These are phyloP conservation scores for Phytophthora fragariae DNA, from an alignment of 352 stramenopile genomes.

Conservation along the genomic window DNA sequence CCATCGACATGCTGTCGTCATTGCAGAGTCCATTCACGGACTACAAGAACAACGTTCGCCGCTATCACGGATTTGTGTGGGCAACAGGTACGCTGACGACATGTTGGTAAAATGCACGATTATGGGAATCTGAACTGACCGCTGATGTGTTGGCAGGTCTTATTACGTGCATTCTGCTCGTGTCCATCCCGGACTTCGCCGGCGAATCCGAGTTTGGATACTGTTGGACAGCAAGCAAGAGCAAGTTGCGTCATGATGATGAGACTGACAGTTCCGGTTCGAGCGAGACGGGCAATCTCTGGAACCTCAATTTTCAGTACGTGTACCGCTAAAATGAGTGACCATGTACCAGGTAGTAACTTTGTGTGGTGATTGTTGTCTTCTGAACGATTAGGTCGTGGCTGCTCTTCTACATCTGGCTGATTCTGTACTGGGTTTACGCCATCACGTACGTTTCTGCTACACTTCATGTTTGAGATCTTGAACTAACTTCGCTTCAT, in stretches of 20 bases:
- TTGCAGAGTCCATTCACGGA: slow-evolving; percentile 90
- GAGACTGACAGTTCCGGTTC: slow-evolving; percentile 21
- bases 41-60: slow-evolving; percentile 87
- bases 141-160: slow-evolving; percentile 47
- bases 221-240: slow-evolving; percentile 83
- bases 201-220: slow-evolving; percentile 86
- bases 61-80: slow-evolving; percentile 89
- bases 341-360: not conserved
- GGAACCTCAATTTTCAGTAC: slow-evolving; percentile 88
- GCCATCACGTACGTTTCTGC: slow-evolving; percentile 68
- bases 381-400: slow-evolving; percentile 59
- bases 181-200: slow-evolving; percentile 75
- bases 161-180: slow-evolving; percentile 71
- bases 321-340: slow-evolving; percentile 7
- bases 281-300: slow-evolving; percentile 64
- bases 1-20: slow-evolving; percentile 87
- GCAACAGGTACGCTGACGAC: slow-evolving; percentile 48
- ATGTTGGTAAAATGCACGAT: not conserved
- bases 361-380: not conserved
- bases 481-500: not conserved
- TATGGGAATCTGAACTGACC: not conserved
- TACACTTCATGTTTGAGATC: not conserved
- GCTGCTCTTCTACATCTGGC: slow-evolving; percentile 88
- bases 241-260: slow-evolving; percentile 47
- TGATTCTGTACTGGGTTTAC: slow-evolving; percentile 89